These are phyloP conservation scores for Chlamydomonas sphaeroides DNA, from an alignment of 139 green algal genomes.

Conservation along the genomic window DNA sequence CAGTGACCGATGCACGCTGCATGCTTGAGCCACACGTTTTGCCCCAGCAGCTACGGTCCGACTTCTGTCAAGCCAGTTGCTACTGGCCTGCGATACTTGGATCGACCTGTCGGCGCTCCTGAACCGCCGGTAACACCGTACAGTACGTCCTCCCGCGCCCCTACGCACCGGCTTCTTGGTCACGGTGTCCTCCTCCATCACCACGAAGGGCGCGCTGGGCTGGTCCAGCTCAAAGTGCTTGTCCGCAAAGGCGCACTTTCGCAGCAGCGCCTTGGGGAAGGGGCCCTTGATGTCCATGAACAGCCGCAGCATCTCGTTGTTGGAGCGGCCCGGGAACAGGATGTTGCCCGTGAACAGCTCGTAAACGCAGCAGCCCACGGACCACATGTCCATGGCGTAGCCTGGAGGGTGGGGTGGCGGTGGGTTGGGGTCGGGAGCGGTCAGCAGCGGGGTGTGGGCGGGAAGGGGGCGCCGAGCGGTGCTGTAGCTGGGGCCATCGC, in stretches of 20 bases:
- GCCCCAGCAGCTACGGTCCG: too few species aligned
- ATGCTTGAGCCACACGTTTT: too few species aligned
- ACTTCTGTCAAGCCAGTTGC: too few species aligned
- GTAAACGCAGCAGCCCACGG: constrained; percentile 94
- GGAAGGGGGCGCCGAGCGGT: too few species aligned
- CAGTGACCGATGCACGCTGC: too few species aligned
- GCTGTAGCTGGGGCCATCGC: too few species aligned
- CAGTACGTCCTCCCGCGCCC: too few species aligned
- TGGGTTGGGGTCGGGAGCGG: too few species aligned
- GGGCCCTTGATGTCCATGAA: constrained; percentile 97
- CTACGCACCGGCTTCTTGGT: constrained; percentile 76
- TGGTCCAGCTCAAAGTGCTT: constrained; percentile 88
- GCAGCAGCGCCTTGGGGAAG: constrained; percentile 95
- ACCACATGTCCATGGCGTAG: constrained; percentile 96
- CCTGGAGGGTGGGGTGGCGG: constrained; percentile 69
- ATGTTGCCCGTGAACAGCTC: constrained; percentile 98
- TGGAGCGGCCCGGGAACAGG: constrained; percentile 93
- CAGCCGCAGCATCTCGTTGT: constrained; percentile 99
- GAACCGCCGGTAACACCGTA: too few species aligned
- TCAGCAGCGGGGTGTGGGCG: too few species aligned
- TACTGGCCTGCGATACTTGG: too few species aligned
- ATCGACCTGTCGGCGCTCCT: too few species aligned
- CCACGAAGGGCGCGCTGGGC: constrained; percentile 77
- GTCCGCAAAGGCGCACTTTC: constrained; percentile 60
- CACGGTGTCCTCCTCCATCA: constrained; percentile 82